Evolutionary conservation across 73 alveolate species (phyloP).

Genomic region (Stentor roeselii): DNA sequence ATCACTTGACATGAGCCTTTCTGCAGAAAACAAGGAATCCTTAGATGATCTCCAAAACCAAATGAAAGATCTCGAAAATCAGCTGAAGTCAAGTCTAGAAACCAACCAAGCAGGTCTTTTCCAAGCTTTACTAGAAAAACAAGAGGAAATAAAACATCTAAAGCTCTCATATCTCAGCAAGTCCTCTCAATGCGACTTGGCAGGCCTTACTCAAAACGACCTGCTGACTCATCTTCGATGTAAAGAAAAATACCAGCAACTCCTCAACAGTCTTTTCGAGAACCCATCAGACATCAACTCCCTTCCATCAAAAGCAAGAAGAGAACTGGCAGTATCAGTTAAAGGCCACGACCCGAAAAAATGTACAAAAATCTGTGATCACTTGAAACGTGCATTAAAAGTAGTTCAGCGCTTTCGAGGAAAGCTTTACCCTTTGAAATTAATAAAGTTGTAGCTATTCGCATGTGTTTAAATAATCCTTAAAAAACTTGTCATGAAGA

Average conservation of each 20-base stretch:
- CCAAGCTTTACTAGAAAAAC: too few relatives aligned
- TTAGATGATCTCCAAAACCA: too few relatives aligned
- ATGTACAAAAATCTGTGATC: not conserved
- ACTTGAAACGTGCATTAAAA: not conserved
- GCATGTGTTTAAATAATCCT: not conserved
- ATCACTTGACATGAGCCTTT: too few relatives aligned
- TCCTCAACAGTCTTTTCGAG: not conserved
- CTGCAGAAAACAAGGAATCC: too few relatives aligned
- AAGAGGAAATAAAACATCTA: too few relatives aligned
- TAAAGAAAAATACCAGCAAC: not conserved
- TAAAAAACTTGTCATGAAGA: not conserved
- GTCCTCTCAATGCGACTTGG: too few relatives aligned
- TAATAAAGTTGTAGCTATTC: not conserved
- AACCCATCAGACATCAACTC: not conserved
- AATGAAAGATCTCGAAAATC: too few relatives aligned
- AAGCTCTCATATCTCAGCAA: too few relatives aligned
- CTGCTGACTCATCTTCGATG: too few relatives aligned
- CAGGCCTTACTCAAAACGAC: too few relatives aligned
- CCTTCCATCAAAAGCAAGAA: not conserved
- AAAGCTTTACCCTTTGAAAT: not conserved
- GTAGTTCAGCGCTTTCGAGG: not conserved
- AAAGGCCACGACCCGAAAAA: not conserved
- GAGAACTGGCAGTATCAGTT: not conserved
- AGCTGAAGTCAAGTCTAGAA: too few relatives aligned
- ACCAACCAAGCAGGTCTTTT: too few relatives aligned